Conservation (phyloP, 495 filamentous ascomycete genomes). For the Lineolata rhizophorae region DNA sequence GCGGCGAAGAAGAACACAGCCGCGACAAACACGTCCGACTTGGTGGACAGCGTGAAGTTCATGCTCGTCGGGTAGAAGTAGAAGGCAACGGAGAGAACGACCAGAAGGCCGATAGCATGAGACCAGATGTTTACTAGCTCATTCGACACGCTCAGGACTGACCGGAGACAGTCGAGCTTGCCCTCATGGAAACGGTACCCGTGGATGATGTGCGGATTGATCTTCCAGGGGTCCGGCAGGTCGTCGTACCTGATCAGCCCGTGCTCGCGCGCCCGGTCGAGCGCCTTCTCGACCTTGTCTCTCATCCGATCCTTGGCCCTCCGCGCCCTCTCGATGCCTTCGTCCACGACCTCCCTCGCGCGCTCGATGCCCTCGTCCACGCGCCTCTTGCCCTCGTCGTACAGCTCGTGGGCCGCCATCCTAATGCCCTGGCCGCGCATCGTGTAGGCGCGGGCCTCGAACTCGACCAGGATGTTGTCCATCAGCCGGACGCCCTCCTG, state of each 20-base stretch:
- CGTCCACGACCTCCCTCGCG: constrained; percentile 58
- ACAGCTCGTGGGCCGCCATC: constrained; percentile 26
- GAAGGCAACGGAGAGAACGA: constrained; percentile 78
- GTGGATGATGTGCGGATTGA: constrained; percentile 77
- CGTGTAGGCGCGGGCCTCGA: constrained; percentile 63
- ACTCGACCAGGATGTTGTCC: constrained; percentile 59
- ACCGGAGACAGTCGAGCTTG: constrained; percentile 67
- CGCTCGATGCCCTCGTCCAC: constrained; percentile 52
- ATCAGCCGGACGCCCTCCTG: constrained; percentile 69
- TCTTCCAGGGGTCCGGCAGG: constrained; percentile 74
- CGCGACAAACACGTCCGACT: constrained; percentile 68
- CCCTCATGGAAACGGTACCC: constrained; percentile 88
- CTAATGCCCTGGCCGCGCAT: constrained; percentile 28
- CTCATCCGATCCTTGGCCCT: constrained; percentile 59
- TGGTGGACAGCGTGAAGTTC: constrained; percentile 71
- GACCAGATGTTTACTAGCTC: constrained; percentile 98
- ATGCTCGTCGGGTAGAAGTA: constrained; percentile 82
- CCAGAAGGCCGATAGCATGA: constrained; percentile 64
- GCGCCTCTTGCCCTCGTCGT: constrained; percentile 49
- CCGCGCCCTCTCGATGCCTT: constrained; percentile 58
- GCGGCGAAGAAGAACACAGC: constrained; percentile 94
- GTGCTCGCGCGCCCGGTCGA: constrained; percentile 53
- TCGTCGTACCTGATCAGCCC: constrained; percentile 77
- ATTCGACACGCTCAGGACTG: constrained; percentile 67
- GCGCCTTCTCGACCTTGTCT: constrained; percentile 56